Evolutionary conservation across 768 basidiomycete species (phyloP), one percentile per base, ranked within the genome.

Genomic region (Tylopilus plumbeoviolaceoides): DNA sequence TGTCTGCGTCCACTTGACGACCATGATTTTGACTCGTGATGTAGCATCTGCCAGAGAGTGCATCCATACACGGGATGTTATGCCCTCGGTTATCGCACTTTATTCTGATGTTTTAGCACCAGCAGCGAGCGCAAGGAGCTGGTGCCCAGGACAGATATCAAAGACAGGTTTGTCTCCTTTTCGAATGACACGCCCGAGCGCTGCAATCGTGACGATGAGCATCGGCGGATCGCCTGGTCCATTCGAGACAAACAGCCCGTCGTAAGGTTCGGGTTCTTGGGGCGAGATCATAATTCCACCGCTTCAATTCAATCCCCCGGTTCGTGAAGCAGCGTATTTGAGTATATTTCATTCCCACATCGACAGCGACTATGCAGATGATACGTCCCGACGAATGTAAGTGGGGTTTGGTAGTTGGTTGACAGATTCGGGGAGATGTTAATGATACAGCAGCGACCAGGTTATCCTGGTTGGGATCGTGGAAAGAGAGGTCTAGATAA

Each of bases 1-100:
- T 82, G 10, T 73, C 67, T 1, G 84, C 78, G 65, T 99, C 87
- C 58, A 98, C 97, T 68, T 98, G 88, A 75, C 85, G 98, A 57
- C 97, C 97, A 72, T 99, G 97, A 69, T 99, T 99, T 72, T 99
- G 97, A 63, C 90, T 93, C 36, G 97, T 99, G 75, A 99, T 98
- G 70, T 98, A 99, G 75, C 97, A 99, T 50, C 97, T 79, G 30
- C 95, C 97, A 46, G 91, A 92, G 50, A 97, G 79, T 39, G 88
- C 81, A 68, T 94, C 91, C 17, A 91, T 98, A 69, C 95, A 98
- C 4, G 97, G 97, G 66, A 99, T 92, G 71, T 99, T 99, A 69
- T 98, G 94, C 5, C 97, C 97, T 58, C 97, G 91, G 66, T 99
- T 99, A 36, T 97, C 97, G 69, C 98, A 98, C 76, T 98, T 98